Evolutionary conservation across 805 yeast genomes (phyloP).

Genomic region (Grigorovia transvaalensis): DNA sequence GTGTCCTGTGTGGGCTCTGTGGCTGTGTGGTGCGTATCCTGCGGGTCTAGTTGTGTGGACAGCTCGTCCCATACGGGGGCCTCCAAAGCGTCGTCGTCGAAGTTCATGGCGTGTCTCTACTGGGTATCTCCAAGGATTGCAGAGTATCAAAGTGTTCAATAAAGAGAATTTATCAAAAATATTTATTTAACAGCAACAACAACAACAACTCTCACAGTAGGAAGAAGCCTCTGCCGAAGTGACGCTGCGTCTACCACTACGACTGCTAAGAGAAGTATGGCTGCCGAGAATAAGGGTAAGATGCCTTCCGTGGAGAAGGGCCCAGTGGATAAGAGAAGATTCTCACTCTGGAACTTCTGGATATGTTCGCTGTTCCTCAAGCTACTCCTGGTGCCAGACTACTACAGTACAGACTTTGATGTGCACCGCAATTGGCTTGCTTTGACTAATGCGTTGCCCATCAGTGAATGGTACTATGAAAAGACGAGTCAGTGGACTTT

Average conservation of each 20-base stretch:
- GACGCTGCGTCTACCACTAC: no score
- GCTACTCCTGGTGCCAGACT: conserved; percentile 60
- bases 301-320: background rate
- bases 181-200: background rate
- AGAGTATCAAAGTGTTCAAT: no score
- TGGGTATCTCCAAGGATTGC: no score
- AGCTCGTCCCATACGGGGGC: conserved; percentile 30
- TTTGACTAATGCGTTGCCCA: conserved; percentile 65
- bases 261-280: no score
- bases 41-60: background rate
- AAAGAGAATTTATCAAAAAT: no score
- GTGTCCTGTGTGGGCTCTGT: background rate
- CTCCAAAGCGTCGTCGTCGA: conserved; percentile 21
- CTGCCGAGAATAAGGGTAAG: background rate
- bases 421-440: conserved; percentile 98
- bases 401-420: conserved; percentile 92
- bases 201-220: background rate
- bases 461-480: conserved; percentile 76
- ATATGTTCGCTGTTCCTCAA: conserved; percentile 52
- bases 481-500: conserved; percentile 79
- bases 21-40: background rate
- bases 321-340: conserved; percentile 16
- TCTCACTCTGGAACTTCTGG: conserved; percentile 57
- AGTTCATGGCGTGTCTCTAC: background rate
- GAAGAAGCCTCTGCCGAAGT: no score